Base-by-base conservation (phyloP, 1,139 yeast genomes). In the Nakaseomyces uthaithaninus region DNA sequence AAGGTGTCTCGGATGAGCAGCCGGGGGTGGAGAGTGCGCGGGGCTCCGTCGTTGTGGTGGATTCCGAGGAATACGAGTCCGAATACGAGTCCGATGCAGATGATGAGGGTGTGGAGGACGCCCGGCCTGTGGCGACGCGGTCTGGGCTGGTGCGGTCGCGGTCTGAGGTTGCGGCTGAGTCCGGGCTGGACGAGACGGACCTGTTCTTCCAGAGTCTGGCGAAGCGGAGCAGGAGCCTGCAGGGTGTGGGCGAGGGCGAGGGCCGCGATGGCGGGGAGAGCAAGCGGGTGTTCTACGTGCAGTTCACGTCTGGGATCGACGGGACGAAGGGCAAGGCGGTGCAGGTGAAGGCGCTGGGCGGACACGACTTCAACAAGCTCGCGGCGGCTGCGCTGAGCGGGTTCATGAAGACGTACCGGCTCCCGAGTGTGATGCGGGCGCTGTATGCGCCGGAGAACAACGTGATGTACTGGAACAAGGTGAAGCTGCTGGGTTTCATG, bases 401-500 rank as follows among this genome's bases (percentile, higher is more conserved):
- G 4, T 39, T 58, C 18, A 30, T 48, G 6, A 50, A 48, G 23
- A 48, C 52, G 14, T 51, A 49, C 36, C 43, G 48, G 12, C 44
- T 55, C 10, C 48, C 54, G 8, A 24, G 28, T 3, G 43, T 39
- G 4, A 27, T 49, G 45, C 42, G 42, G 17, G 34, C 45, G 10
- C 26, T 42, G 8, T 59, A 59, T 39, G 42, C 37, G 6, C 37
- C 39, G 1, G 55, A 49, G 2, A 49, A 52, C 35, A 53, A 57
- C 20, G 36, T 51, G 3, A 14, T 56, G 6, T 59, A 54, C 44
- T 47, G 61, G 47, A 50, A 55, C 33, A 51, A 50, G 27, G 49
- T 54, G 5, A 57, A 56, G 36, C 37, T 59, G 16, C 43, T 57
- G n/a, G 49, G 49, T 19, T 59, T 59, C 37, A 57, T 59, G 60